These are phyloP conservation scores for Aspergillus latus DNA, from an alignment of 2,329 filamentous ascomycete species.

Conservation along the genomic window DNA sequence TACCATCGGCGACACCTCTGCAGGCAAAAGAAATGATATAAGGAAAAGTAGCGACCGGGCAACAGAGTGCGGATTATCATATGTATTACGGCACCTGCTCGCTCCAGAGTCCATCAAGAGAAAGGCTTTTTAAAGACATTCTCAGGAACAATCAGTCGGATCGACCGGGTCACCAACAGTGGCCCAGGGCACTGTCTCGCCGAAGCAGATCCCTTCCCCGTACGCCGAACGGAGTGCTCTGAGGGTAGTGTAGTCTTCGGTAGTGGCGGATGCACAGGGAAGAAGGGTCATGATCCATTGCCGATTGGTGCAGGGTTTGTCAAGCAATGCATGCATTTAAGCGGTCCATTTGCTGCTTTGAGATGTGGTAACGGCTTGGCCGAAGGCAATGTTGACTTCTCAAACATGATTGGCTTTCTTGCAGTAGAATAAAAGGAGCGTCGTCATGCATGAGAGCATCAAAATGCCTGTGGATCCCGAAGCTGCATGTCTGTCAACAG, in stretches of 20 bases:
- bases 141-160: neutral
- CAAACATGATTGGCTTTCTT: neutral
- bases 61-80: neutral
- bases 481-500: no score
- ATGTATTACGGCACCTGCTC: constrained; percentile 2
- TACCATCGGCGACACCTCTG: neutral
- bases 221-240: neutral
- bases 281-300: no score
- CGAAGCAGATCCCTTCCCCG: neutral
- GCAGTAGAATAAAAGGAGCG: neutral
- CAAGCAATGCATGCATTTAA: neutral
- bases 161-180: no score
- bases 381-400: neutral
- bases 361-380: neutral
- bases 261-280: neutral
- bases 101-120: neutral
- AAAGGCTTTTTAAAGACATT: neutral
- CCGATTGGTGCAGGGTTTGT: neutral
- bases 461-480: neutral
- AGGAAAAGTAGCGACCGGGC: neutral
- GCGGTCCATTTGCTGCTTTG: constrained; percentile 3
- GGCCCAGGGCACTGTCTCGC: neutral
- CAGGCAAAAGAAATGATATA: neutral
- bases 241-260: neutral
- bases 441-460: neutral